A percentile compares a stretch with the other conserved stretches of the same genome.
phyloP scores from a whole-genome alignment of 176 grass and related monocot genomes.

The Microstegium vimineum region DNA sequence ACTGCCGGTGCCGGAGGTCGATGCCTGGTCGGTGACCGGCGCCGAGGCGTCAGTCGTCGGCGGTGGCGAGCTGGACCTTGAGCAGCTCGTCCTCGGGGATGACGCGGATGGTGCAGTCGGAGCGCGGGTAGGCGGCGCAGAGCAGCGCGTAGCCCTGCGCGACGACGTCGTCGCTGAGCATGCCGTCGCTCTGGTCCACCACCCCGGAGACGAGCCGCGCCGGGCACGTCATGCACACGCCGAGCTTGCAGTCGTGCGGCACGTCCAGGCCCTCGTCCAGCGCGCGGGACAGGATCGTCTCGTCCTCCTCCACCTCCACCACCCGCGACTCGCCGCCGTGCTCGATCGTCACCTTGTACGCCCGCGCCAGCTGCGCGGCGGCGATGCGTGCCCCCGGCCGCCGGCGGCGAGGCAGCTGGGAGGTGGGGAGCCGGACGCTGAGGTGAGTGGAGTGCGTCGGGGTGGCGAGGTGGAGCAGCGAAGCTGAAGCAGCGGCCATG shows the following conservation, averaged over 20 bases:
- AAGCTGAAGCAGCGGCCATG: constrained; percentile 35
- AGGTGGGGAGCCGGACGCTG: background rate
- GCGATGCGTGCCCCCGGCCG: background rate
- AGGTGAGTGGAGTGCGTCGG: constrained; percentile 5
- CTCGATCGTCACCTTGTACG: constrained; percentile 86
- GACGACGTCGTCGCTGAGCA: constrained; percentile 94
- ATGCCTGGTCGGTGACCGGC: background rate
- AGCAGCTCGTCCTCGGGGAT: constrained; percentile 98
- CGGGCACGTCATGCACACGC: constrained; percentile 97
- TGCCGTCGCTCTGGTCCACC: constrained; percentile 97
- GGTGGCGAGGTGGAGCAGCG: constrained; percentile 35
- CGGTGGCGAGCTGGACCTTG: constrained; percentile 82
- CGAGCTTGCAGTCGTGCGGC: constrained; percentile 97
- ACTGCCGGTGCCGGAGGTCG: background rate
- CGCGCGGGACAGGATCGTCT: constrained; percentile 81
- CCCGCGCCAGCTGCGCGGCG: constrained; percentile 10
- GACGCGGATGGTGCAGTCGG: constrained; percentile 86
- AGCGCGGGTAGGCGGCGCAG: constrained; percentile 72
- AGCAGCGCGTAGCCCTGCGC: constrained; percentile 77
- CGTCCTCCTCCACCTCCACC: constrained; percentile 71
- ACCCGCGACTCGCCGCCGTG: constrained; percentile 58
- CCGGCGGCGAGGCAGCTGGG: background rate
- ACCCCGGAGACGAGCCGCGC: constrained; percentile 65
- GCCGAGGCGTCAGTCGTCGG: constrained; percentile 58
- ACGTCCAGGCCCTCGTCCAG: constrained; percentile 82